Base-by-base conservation (phyloP, 2,329 filamentous ascomycete species). In the Aspergillus sojae region DNA sequence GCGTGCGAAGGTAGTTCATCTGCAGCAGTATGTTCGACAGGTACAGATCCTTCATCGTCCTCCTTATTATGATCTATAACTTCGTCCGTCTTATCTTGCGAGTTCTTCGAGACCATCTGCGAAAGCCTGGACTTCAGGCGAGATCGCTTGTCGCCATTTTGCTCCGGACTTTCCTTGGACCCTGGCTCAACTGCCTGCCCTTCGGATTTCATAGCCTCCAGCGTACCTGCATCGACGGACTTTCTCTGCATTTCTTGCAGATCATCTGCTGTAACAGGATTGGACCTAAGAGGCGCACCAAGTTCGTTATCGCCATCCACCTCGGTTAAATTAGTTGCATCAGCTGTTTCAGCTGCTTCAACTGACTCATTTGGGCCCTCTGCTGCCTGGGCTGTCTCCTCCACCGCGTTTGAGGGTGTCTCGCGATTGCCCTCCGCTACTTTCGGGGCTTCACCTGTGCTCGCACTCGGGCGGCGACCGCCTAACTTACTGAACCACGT, bases 401-500 rank as follows among this genome's bases (percentile, higher is more conserved):
- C 60, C 16, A 57, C 52, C 23, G 26, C 34, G 5, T 26, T 39
- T 12, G 59, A 46, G n/a, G 30, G 26, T 12, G 10, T 21, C 39
- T 57, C 48, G 11, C 50, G 50, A 21, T 59, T 30, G n/a, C 32
- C 50, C 28, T 28, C 50, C 39, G 14, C 30, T 56, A 36, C 32
- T 28, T 46, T 60, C 52, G 61, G 14, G n/a, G 52, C 28, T 30
- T 63, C 64, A 26, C 64, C 68, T 16, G 68, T 62, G 2, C 68
- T 66, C 2, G 68, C 70, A 60, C 72, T 75, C 26, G 70, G 64
- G 3, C 71, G 75, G 62, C 71, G 73, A 14, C 71, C 65, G 16
- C 71, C 65, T 9, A 76, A 58, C 60, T 70, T 68, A 46, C 71
- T 74, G 67, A 79, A 74, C 76, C 76, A 79, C 16, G 67, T 71